These are phyloP conservation scores for Pseudoperonospora humuli DNA, from an alignment of 352 stramenopile genomes.

Conservation along the genomic window DNA sequence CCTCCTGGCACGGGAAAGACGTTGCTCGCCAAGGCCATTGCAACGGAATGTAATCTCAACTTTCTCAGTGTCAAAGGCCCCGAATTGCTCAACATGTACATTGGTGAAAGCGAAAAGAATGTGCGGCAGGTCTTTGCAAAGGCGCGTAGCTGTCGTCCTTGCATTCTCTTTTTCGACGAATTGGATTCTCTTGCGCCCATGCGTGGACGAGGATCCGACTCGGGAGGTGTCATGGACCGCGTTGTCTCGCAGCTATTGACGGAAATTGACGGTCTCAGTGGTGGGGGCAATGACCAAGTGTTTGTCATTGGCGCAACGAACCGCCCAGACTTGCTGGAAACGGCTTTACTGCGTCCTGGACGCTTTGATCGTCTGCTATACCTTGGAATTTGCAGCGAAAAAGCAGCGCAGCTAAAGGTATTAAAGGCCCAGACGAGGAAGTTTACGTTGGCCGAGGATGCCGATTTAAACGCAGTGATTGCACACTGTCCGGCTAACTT, in stretches of 20 bases:
- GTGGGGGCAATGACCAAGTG: conserved; percentile 72
- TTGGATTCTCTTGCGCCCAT: conserved; percentile 85
- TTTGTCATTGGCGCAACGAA: conserved; percentile 97
- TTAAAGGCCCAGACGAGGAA: conserved; percentile 78
- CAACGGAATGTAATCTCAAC: conserved; percentile 92
- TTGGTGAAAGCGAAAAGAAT: conserved; percentile 96
- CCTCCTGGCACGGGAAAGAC: conserved; percentile 91
- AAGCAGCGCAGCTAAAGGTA: conserved; percentile 69
- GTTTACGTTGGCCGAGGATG: conserved; percentile 52
- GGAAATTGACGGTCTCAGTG: conserved; percentile 89
- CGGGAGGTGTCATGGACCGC: conserved; percentile 91
- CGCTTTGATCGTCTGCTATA: conserved; percentile 83
- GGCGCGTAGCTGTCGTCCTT: conserved; percentile 70
- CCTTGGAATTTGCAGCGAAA: conserved; percentile 73
- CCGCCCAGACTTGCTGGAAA: conserved; percentile 94
- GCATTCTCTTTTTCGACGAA: conserved; percentile 93
- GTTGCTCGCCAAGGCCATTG: conserved; percentile 92
- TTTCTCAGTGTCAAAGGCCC: conserved; percentile 95
- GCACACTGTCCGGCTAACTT: conserved; percentile 61
- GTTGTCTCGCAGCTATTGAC: conserved; percentile 94
- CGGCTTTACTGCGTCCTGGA: conserved; percentile 88
- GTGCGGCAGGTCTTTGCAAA: conserved; percentile 91
- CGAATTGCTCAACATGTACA: conserved; percentile 96
- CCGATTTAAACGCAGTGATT: conserved; percentile 56
- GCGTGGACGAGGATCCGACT: conserved; percentile 84